Percentiles rank a stretch among this genome's conserved stretches.
Evolutionary conservation across 148 eudicot species (phyloP).

Genomic region (Chenopodium suecicum): DNA sequence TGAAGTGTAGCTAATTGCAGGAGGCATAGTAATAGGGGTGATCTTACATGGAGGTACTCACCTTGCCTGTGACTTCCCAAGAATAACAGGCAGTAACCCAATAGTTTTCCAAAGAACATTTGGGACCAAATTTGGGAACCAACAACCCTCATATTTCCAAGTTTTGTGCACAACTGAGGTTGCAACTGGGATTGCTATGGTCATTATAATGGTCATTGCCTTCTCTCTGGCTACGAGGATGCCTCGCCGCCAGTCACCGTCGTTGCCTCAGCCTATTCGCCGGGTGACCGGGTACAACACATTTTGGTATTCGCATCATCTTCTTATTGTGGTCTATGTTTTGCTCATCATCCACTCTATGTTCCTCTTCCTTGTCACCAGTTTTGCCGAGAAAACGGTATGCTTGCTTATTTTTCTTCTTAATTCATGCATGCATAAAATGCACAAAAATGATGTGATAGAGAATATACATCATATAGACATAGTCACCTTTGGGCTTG

Average conservation of each 20-base stretch:
- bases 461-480: neutral
- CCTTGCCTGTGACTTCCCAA: slow-evolving; percentile 45
- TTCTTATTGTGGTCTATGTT: slow-evolving; percentile 34
- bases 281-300: slow-evolving; percentile 34
- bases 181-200: slow-evolving; percentile 34
- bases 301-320: slow-evolving; percentile 43
- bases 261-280: slow-evolving; percentile 26
- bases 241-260: slow-evolving; percentile 24
- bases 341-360: slow-evolving; percentile 37
- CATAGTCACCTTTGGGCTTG: too few relatives aligned
- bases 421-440: neutral
- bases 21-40: slow-evolving; percentile 45
- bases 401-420: neutral
- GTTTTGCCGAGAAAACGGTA: slow-evolving; percentile 37
- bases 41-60: slow-evolving; percentile 43
- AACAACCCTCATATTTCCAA: slow-evolving; percentile 38
- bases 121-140: slow-evolving; percentile 30
- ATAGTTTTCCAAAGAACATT: slow-evolving; percentile 31
- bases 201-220: slow-evolving; percentile 35
- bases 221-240: slow-evolving; percentile 31
- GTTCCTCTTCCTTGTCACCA: slow-evolving; percentile 36
- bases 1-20: slow-evolving; percentile 38
- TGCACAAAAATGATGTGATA: neutral
- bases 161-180: slow-evolving; percentile 31
- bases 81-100: slow-evolving; percentile 30